Conservation (phyloP, 768 basidiomycete genomes). For the Rhizopogon vesiculosus region DNA sequence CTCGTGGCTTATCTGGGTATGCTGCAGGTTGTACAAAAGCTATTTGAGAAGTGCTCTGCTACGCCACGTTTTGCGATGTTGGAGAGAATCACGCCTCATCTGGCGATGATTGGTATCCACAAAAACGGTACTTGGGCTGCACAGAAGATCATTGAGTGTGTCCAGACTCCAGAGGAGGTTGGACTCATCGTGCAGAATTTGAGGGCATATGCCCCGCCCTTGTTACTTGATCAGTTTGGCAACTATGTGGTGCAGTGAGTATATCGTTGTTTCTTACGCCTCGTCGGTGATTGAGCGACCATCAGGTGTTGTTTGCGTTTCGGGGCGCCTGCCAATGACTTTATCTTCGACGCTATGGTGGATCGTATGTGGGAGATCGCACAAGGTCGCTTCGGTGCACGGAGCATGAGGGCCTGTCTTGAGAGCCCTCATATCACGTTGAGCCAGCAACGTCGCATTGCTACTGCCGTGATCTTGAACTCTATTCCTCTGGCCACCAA, state of each 20-base stretch:
- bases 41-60: conserved; percentile 87
- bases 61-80: conserved; percentile 83
- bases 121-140: conserved; percentile 99
- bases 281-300: conserved; percentile 4
- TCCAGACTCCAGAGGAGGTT: conserved; percentile 83
- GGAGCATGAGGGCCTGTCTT: conserved; percentile 95
- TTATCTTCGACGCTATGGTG: conserved; percentile 96
- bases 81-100: conserved; percentile 87
- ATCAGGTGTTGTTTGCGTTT: conserved; percentile 86
- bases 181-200: conserved; percentile 81
- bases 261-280: neutral
- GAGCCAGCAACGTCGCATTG: conserved; percentile 92
- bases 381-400: conserved; percentile 95
- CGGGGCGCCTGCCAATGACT: conserved; percentile 84
- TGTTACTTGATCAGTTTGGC: conserved; percentile 91
- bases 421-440: conserved; percentile 85
- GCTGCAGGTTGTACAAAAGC: conserved; percentile 85
- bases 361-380: conserved; percentile 99
- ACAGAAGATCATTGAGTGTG: conserved; percentile 98
- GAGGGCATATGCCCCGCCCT: conserved; percentile 86
- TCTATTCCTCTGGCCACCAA: conserved; percentile 97
- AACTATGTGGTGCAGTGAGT: conserved; percentile 87
- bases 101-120: conserved; percentile 98
- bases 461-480: conserved; percentile 91
- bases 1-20: neutral